These are phyloP conservation scores for Rhodamnia rubescens DNA, from an alignment of 345 rosid genomes.

Conservation along the genomic window DNA sequence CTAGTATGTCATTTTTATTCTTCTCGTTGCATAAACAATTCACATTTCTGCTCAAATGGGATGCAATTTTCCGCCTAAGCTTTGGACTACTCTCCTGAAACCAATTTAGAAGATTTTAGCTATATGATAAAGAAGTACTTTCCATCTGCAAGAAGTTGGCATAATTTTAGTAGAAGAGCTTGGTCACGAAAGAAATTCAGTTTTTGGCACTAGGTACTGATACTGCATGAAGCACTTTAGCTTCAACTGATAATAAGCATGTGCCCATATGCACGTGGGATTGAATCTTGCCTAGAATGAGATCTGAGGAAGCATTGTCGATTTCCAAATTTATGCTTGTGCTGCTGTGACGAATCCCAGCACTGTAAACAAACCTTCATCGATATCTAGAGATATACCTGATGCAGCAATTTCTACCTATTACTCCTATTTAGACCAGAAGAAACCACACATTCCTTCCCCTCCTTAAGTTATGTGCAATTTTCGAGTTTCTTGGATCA, in stretches of 20 bases:
- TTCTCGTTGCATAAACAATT: conserved; percentile 11
- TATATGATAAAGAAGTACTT: neutral
- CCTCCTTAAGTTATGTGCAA: neutral
- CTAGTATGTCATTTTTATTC: conserved; percentile 1
- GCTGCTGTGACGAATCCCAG: neutral
- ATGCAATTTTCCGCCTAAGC: conserved; percentile 19
- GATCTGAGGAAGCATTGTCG: neutral
- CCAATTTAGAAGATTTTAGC: neutral
- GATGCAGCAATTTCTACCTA: neutral
- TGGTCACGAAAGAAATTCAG: neutral
- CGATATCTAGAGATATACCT: neutral
- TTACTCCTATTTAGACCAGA: neutral
- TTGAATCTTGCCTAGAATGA: neutral
- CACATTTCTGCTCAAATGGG: conserved; percentile 2
- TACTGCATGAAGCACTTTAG: neutral
- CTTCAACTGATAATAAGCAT: neutral
- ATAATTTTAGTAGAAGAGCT: neutral
- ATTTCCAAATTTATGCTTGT: neutral
- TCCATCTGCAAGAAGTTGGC: neutral
- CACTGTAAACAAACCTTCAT: neutral
- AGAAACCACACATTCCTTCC: neutral
- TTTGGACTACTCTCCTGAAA: conserved; percentile 12
- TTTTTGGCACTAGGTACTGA: neutral
- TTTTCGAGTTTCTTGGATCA: neutral
- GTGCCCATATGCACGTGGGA: neutral